Evolutionary conservation across 768 basidiomycete species (phyloP), one percentile per base, ranked within the genome.

Genomic region (Cystofilobasidium capitatum): DNA sequence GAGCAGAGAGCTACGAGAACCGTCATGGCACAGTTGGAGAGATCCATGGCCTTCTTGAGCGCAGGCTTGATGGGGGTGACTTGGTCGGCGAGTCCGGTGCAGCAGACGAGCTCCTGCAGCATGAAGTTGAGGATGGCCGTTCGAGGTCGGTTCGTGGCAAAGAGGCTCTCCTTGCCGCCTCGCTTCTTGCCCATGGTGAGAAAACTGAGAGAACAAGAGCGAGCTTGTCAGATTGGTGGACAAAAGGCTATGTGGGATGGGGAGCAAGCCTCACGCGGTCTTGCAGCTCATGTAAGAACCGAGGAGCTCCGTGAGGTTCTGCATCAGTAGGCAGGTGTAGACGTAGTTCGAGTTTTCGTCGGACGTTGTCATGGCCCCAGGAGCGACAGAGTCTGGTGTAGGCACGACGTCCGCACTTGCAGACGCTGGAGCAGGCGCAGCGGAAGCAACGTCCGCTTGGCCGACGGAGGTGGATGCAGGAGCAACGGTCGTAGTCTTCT

Each of bases 241-340:
- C 33, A 54, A 29, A 3, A 33, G 13, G 39, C 26, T 45, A 44
- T 16, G 12, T 20, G n/a, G 17, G 16, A 40, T 33, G 20, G 42
- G 17, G 40, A 62, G 24, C 1, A 44, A 13, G 16, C 64, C 68
- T 59, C 47, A 91, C 7, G 88, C 85, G 31, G 85, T 75, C 77
- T 98, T 99, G 84, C 91, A 93, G 8, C 85, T 77, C 71, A 91
- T 87, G 73, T 98, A 99, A 16, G 91, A 97, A 69, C 94, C 90
- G 16, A 96, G 78, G 13, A 98, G 80, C 78, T 99, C 96, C 3
- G 91, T 89, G 55, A 97, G 80, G 49, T 69, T 66, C 65, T 69
- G 66, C 69, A 70, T 66, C 8, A 64, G 75, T 47, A 39, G 73
- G 71, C 57, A 77, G 55, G 47, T 74, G 62, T 29, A 76, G 59